Conservation (phyloP, 1,139 yeast species). For the Taphrina pruni region DNA sequence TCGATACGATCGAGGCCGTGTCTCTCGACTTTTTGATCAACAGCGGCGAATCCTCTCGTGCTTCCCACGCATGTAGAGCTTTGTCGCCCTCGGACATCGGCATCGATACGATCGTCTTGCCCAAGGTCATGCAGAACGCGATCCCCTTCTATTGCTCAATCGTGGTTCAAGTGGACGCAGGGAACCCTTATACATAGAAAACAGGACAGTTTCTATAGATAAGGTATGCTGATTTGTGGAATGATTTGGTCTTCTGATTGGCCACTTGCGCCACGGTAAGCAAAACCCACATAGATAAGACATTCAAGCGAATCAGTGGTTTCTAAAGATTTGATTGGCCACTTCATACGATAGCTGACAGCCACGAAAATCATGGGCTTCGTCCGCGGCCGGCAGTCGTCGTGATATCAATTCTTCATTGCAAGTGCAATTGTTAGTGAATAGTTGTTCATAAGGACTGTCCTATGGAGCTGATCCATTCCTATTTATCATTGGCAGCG, state of each 20-base stretch:
- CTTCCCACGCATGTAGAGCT: conserved; percentile 5
- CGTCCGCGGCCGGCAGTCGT: too few relatives aligned
- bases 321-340: too few relatives aligned
- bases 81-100: neutral
- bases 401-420: neutral
- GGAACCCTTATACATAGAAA: too few relatives aligned
- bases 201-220: neutral
- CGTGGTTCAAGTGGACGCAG: too few relatives aligned
- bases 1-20: conserved; percentile 1
- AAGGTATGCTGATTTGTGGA: neutral
- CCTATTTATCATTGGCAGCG: too few relatives aligned
- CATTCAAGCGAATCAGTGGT: neutral
- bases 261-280: neutral
- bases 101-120: neutral
- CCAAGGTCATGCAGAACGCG: neutral
- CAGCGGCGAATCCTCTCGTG: conserved; percentile 11
- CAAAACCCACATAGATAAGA: neutral
- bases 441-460: neutral
- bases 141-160: too few relatives aligned
- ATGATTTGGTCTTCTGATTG: neutral
- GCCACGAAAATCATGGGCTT: too few relatives aligned
- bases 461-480: too few relatives aligned
- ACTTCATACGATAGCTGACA: too few relatives aligned
- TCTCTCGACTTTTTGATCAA: conserved; percentile 11
- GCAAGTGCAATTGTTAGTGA: too few relatives aligned